phyloP scores from a whole-genome alignment of 257 asterid species.

The Fraxinus quadrangulata region DNA sequence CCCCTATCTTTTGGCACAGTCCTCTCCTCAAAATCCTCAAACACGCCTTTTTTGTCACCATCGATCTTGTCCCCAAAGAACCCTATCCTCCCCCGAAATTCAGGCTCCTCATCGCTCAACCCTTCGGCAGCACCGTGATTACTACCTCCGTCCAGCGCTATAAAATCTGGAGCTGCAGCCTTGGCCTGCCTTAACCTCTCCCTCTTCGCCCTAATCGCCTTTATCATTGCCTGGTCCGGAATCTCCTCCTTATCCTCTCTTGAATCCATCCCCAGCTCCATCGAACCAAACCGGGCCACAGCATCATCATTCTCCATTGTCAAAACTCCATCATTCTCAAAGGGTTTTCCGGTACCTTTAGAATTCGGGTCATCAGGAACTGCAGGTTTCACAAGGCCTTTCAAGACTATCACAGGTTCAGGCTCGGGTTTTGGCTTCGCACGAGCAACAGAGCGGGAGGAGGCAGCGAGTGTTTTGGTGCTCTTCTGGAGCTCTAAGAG shows the following conservation, averaged over 20 bases:
- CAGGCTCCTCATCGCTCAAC: constrained; percentile 97
- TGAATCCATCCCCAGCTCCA: constrained; percentile 45
- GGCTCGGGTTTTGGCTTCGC: constrained; percentile 49
- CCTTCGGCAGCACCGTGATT: constrained; percentile 98
- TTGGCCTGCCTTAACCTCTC: constrained; percentile 83
- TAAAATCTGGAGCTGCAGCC: constrained; percentile 83
- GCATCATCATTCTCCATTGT: constrained; percentile 43
- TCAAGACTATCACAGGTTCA: constrained; percentile 63
- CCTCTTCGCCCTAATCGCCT: constrained; percentile 79
- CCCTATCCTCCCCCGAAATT: constrained; percentile 78
- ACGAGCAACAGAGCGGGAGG: constrained; percentile 48
- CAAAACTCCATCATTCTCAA: constrained; percentile 33
- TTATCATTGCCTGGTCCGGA: constrained; percentile 73
- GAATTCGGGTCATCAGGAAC: constrained; percentile 25
- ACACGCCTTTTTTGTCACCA: constrained; percentile 75
- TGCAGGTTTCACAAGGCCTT: constrained; percentile 74
- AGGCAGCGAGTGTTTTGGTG: constrained; percentile 68
- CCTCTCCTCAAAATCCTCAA: constrained; percentile 77
- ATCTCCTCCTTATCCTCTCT: constrained; percentile 49
- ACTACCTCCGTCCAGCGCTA: constrained; percentile 88
- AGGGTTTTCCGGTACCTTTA: constrained; percentile 28
- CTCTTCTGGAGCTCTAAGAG: constrained; percentile 95
- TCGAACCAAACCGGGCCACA: constrained; percentile 39
- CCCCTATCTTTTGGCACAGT: constrained; percentile 46
- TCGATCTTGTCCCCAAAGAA: constrained; percentile 73